Evolutionary conservation across 2,329 filamentous ascomycete species (phyloP), one percentile per base, ranked within the genome.

Genomic region (Bipolaris oryzae): DNA sequence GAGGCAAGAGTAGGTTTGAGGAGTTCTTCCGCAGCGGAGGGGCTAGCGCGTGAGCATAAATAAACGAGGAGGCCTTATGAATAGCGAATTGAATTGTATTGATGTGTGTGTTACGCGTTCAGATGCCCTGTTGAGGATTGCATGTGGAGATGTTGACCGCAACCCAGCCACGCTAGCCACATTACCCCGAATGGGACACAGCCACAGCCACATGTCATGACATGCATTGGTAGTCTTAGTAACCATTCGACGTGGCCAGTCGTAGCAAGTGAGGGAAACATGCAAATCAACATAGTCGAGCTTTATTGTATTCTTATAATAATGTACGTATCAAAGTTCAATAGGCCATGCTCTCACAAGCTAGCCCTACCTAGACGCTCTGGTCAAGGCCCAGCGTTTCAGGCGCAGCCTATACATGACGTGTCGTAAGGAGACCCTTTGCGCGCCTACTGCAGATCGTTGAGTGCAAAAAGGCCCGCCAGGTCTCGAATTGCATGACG

Each of bases 1-100:
- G 89, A 74, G 70, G 70, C 18, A 72, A 73, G 65, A 67, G 59
- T 53, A 64, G 59, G 34, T 63, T 72, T 44, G 69, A 66, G 48
- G 62, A 74, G 44, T 65, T 75, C 42, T 73, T 75, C 51, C 53
- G 53, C 23, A 55, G 55, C 15, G 55, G 44, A 2, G 18, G 20
- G 20, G 44, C 28, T 10, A 18, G 33, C 39, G 21, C 31, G n/a
- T 48, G 18, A 42, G 37, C 9, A 3, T 23, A 7, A 21, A 21
- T n/a, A 20, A 13, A 1, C 15, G 10, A 13, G 11, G 23, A 7
- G 2, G 23, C 7, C 7, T 18, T 16, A 31, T 13, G 42, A 20
- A 15, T 1, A 45, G 11, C 5, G 16, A 2, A 16, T 44, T 23
- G 28, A 15, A 21, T 25, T 15, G 5, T 33, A 16, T 15, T 20